Evolutionary conservation across 768 basidiomycete genomes (phyloP), one percentile per base, ranked within the genome.

Genomic region (Lyophyllum semitale): DNA sequence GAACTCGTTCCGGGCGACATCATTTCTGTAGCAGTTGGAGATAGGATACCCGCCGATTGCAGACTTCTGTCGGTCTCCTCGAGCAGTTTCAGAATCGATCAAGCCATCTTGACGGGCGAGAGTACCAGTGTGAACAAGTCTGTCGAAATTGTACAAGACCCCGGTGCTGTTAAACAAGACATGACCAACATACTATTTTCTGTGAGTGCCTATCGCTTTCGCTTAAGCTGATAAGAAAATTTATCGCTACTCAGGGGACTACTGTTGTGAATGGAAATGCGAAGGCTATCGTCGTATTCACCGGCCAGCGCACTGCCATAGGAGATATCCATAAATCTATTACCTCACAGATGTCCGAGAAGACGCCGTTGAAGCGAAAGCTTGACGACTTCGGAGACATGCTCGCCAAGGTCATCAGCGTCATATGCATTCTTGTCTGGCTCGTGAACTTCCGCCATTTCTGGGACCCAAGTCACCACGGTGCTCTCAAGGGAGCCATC

Each of bases 301-400:
- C 92, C 2, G 96, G 96, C 32, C 71, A 84, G 59, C 76, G 83
- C 52, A 98, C 96, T 17, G 96, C 96, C 45, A 94, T 99, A 62
- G 96, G 96, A 26, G 89, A 96, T 66, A 98, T 99, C 60, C 96
- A 99, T 78, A 91, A 93, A 64, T 96, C 94, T 42, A 99, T 99
- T 70, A 84, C 91, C 6, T 83, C 88, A 29, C 94, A 96, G 69
- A 95, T 95, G 61, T 85, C 81, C 51, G 95, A 98, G 64, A 98
- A 98, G 80, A 99, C 96, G 0, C 96, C 96, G 0, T 75, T 99
- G 48, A 99, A 99, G 73, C 88, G 92, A 59, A 98, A 98, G 72
- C 82, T 99, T 43, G 96, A 99, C 69, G 96, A 99, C 69, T 99
- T 99, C 62, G 96, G 96, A 55, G 95, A 99, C 67, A 88, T 89